Conservation (phyloP, 2,329 filamentous ascomycete species). For the Curvularia lunata region DNA sequence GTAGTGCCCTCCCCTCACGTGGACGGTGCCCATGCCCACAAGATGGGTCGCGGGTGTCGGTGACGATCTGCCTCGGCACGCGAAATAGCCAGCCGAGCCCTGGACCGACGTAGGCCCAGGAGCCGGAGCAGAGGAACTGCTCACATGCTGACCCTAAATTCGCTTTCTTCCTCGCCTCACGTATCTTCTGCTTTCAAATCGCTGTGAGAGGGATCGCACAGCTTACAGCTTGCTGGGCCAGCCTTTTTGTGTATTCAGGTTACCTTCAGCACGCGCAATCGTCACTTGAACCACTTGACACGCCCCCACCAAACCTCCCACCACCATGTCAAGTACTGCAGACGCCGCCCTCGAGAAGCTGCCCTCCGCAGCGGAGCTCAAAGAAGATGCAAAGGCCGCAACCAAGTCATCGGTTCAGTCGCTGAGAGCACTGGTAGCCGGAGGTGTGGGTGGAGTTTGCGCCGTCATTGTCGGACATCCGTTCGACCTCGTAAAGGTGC, state of each 20-base stretch:
- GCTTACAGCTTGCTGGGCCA: neutral
- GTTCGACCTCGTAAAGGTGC: constrained; percentile 97
- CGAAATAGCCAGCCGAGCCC: constrained; percentile 28
- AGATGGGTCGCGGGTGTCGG: constrained; percentile 13
- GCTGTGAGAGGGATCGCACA: constrained; percentile 5
- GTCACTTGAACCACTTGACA: neutral
- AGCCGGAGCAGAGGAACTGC: constrained; percentile 38
- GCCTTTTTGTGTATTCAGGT: constrained; percentile 7
- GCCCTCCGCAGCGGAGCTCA: constrained; percentile 54
- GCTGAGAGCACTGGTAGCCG: constrained; percentile 82
- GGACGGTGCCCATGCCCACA: neutral
- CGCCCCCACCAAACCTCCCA: constrained; percentile 10
- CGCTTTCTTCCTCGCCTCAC: constrained; percentile 19
- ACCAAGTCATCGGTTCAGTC: constrained; percentile 64
- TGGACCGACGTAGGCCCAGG: constrained; percentile 34
- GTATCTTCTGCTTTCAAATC: constrained; percentile 11
- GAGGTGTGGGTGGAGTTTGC: constrained; percentile 91
- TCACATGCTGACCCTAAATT: constrained; percentile 32
- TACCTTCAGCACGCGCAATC: constrained; percentile 13
- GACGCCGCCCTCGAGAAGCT: constrained; percentile 39
- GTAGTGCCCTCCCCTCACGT: neutral
- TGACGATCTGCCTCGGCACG: constrained; percentile 32
- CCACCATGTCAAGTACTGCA: constrained; percentile 35
- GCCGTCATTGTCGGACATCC: constrained; percentile 93
- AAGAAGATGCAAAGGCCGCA: constrained; percentile 59